Evolutionary conservation across 2,329 filamentous ascomycete genomes (phyloP), one percentile per base, ranked within the genome.

Genomic region (Alternaria dauci): DNA sequence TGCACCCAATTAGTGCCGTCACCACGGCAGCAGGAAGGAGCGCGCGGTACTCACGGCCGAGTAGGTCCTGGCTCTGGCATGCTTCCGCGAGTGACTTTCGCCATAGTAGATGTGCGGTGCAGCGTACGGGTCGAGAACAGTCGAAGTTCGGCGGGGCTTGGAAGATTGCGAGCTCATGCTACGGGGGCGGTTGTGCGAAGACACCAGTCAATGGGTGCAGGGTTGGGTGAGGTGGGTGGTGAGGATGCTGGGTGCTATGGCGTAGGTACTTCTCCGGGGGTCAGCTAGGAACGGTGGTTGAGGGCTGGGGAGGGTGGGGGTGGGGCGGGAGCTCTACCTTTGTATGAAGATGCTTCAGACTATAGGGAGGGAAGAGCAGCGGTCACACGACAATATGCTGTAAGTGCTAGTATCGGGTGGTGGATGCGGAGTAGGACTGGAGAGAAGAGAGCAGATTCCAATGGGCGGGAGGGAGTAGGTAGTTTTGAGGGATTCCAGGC

Each of bases 61-160:
- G 71, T 86, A 85, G 5, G 86, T 85, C 61, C 86, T 80, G 46
- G 78, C 78, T 55, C 84, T 80, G 61, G 79, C 78, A 71, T 83
- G 82, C 69, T 80, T 80, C 62, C 78, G 75, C 61, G 68, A 66
- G 64, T 83, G 80, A 59, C 81, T 81, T 52, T 84, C 80, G 66
- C 86, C 86, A 78, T 89, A 89, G 76, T 89, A 89, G 65, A 87
- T 77, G 62, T 86, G 82, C 8, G 87, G 82, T 39, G 85, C 80
- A 38, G 86, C 85, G 70, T 84, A 85, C 5, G 87, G 87, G 74
- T 89, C 87, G 66, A 82, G 72, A 47, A 63, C 65, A 52, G 82
- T 82, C 59, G 79, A 80, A 63, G 73, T 72, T 66, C 78, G 79
- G 56, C 76, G 76, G 56, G 69, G 66, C 58, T 74, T 74, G 38